Evolutionary conservation across 306 rosid species (phyloP).

Genomic region (Casuarina glauca): DNA sequence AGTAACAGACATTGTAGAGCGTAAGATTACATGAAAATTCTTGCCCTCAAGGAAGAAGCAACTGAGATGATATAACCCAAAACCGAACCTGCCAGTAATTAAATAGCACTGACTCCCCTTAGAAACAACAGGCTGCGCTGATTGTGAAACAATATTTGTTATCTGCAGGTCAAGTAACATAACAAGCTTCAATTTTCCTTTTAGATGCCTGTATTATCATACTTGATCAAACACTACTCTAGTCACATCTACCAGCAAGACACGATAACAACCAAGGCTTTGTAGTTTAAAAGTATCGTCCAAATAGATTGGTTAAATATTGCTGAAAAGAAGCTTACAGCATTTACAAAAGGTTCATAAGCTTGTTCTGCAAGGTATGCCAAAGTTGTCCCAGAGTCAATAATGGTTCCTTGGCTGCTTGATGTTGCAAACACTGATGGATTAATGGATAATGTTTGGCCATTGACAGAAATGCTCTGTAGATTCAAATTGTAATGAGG

Average conservation of each 20-base stretch:
- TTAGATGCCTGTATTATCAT: neutral
- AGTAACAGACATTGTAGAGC: slow-evolving; percentile 22
- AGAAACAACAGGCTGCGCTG: slow-evolving; percentile 55
- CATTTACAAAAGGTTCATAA: slow-evolving; percentile 71
- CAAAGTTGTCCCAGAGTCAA: slow-evolving; percentile 97
- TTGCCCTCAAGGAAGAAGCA: slow-evolving; percentile 1
- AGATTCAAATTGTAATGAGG: slow-evolving; percentile 90
- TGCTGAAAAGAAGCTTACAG: slow-evolving; percentile 59
- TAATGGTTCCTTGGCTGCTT: slow-evolving; percentile 74
- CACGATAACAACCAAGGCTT: slow-evolving; percentile 10
- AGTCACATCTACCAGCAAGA: neutral
- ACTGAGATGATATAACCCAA: slow-evolving; percentile 6
- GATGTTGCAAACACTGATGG: slow-evolving; percentile 80
- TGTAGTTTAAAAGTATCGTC: slow-evolving; percentile 10
- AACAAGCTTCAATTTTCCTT: neutral
- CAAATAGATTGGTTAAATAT: slow-evolving; percentile 17
- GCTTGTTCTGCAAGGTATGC: slow-evolving; percentile 96
- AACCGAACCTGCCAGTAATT: slow-evolving; percentile 58
- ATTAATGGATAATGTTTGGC: slow-evolving; percentile 58
- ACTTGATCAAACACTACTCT: neutral
- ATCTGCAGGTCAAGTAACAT: slow-evolving; percentile 47
- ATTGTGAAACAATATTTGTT: slow-evolving; percentile 56
- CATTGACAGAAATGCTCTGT: slow-evolving; percentile 88
- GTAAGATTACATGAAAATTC: slow-evolving; percentile 16
- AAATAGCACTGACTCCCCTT: slow-evolving; percentile 77